These are phyloP conservation scores for Gracilaria domingensis DNA, from an alignment of 23 red algal species.

Conservation along the genomic window DNA sequence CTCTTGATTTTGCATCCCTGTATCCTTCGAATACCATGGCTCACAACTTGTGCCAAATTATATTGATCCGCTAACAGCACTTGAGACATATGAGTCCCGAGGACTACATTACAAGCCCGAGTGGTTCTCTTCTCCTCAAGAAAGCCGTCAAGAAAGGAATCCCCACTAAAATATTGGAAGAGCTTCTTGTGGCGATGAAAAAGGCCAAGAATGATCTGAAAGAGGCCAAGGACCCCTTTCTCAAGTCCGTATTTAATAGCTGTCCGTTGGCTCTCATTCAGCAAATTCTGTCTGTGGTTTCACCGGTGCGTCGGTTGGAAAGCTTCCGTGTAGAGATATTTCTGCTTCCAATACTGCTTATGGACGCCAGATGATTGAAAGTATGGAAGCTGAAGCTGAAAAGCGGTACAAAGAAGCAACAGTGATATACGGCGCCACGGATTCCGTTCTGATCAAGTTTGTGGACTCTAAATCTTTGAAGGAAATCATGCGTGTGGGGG, in stretches of 20 bases:
- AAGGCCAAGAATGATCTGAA: conserved; percentile 89
- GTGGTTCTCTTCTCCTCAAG: conserved; percentile 82
- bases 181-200: conserved; percentile 91
- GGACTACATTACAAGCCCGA: conserved; percentile 78
- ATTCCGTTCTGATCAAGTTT: conserved; percentile 99
- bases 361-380: conserved; percentile 98
- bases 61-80: conserved; percentile 62
- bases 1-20: conserved; percentile 95
- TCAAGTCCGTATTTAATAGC: conserved; percentile 90
- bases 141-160: conserved; percentile 82
- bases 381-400: conserved; percentile 78
- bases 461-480: conserved; percentile 57
- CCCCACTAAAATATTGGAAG: conserved; percentile 90
- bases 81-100: conserved; percentile 61
- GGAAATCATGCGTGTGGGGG: conserved; percentile 86
- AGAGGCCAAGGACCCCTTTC: conserved; percentile 88
- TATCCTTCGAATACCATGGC: conserved; percentile 99
- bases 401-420: conserved; percentile 78
- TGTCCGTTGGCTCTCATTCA: conserved; percentile 94
- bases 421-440: conserved; percentile 98
- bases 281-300: conserved; percentile 99
- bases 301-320: conserved; percentile 94
- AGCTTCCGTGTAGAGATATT: conserved; percentile 99
- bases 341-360: conserved; percentile 94
- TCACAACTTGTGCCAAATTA: conserved; percentile 96